Conservation (phyloP, 805 yeast genomes). For the Yamadazyma takamatsuzukensis region DNA sequence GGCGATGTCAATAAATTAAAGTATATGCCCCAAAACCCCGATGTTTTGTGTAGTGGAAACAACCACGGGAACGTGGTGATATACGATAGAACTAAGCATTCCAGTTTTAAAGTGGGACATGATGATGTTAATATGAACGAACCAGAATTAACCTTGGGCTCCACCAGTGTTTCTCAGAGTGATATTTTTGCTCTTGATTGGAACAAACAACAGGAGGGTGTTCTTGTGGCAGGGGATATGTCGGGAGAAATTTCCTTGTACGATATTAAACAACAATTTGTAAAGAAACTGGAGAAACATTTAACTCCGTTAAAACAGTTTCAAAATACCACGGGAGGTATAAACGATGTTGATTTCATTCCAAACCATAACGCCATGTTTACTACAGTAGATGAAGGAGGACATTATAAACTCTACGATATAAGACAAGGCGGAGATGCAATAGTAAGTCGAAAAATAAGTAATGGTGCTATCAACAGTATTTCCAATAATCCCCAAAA, state of each 20-base stretch:
- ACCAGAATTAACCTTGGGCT: slow-evolving; percentile 50
- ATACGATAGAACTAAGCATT: slow-evolving; percentile 81
- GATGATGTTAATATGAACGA: slow-evolving; percentile 28
- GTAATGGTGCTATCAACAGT: slow-evolving; percentile 47
- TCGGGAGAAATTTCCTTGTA: slow-evolving; percentile 63
- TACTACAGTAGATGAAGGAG: slow-evolving; percentile 66
- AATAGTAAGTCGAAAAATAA: slow-evolving; percentile 3
- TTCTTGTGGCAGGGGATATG: slow-evolving; percentile 55
- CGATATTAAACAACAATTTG: slow-evolving; percentile 52
- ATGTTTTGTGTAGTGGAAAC: slow-evolving; percentile 68
- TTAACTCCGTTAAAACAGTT: background rate
- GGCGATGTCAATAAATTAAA: slow-evolving; percentile 75
- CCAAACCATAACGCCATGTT: slow-evolving; percentile 58
- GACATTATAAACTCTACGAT: slow-evolving; percentile 50
- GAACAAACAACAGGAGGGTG: slow-evolving; percentile 64
- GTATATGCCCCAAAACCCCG: slow-evolving; percentile 84
- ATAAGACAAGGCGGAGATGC: slow-evolving; percentile 29
- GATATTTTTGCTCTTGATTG: slow-evolving; percentile 76
- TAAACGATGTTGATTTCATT: slow-evolving; percentile 73
- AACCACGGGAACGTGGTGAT: slow-evolving; percentile 62
- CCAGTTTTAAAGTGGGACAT: slow-evolving; percentile 27
- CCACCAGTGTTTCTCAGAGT: slow-evolving; percentile 22
- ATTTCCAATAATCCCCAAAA: slow-evolving; percentile 59
- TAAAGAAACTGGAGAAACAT: slow-evolving; percentile 13
- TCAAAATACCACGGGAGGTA: slow-evolving; percentile 34